These are phyloP conservation scores for Ajuga chamaepitys DNA, from an alignment of 257 asterid genomes.

Conservation along the genomic window DNA sequence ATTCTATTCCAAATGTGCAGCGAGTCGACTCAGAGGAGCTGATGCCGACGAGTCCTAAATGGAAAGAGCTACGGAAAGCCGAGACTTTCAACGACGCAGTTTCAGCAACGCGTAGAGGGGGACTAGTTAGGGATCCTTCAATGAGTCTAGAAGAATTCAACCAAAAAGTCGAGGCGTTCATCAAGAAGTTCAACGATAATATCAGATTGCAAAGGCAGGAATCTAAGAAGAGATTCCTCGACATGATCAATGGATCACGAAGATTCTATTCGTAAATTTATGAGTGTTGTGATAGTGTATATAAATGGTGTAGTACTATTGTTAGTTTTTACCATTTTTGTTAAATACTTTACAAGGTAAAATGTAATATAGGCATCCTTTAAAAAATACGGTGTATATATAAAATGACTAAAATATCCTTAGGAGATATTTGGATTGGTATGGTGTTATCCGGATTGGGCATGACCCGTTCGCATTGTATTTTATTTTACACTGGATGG, in stretches of 20 bases:
- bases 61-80: constrained; percentile 52
- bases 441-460: too few species aligned
- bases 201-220: constrained; percentile 60
- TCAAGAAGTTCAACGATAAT: constrained; percentile 33
- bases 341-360: too few species aligned
- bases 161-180: constrained; percentile 49
- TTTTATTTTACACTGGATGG: too few species aligned
- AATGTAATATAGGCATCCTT: too few species aligned
- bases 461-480: too few species aligned
- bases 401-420: too few species aligned
- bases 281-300: too few species aligned
- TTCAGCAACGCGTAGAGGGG: constrained; percentile 42
- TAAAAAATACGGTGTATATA: too few species aligned
- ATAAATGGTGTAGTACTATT: too few species aligned
- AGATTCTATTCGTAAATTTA: too few species aligned
- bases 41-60: constrained; percentile 22
- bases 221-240: constrained; percentile 42
- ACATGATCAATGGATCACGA: constrained; percentile 20
- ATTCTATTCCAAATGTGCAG: neutral
- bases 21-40: constrained; percentile 29
- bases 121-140: constrained; percentile 44
- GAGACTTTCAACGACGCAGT: constrained; percentile 65
- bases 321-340: too few species aligned
- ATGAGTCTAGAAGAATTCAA: constrained; percentile 44
- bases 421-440: too few species aligned